Conservation (phyloP, 495 filamentous ascomycete species). For the Daldinia loculata region DNA sequence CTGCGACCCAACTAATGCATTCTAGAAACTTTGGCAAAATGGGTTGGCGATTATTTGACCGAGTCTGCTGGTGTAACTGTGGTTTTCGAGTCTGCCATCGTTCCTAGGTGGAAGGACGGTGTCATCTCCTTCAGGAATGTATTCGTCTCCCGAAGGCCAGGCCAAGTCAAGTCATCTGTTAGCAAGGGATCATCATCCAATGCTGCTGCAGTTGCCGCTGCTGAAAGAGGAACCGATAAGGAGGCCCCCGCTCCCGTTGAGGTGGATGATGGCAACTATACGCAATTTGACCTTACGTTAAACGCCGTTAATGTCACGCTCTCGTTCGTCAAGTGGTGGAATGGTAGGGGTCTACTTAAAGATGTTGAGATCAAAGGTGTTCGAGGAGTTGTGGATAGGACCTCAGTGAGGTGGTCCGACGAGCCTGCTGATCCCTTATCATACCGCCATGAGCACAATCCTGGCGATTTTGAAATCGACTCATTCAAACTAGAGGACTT, state of each 20-base stretch:
- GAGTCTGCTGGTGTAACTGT: slow-evolving; percentile 94
- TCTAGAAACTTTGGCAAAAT: slow-evolving; percentile 87
- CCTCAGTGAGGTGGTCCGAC: slow-evolving; percentile 73
- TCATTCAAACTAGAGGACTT: slow-evolving; percentile 95
- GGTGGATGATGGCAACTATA: slow-evolving; percentile 94
- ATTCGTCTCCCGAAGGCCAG: slow-evolving; percentile 91
- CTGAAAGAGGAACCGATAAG: slow-evolving; percentile 65
- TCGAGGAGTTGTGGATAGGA: slow-evolving; percentile 94
- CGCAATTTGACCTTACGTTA: slow-evolving; percentile 94
- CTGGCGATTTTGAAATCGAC: slow-evolving; percentile 96
- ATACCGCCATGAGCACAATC: slow-evolving; percentile 85
- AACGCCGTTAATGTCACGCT: slow-evolving; percentile 95
- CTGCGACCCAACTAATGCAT: slow-evolving; percentile 16
- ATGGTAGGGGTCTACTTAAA: slow-evolving; percentile 88
- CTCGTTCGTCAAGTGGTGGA: slow-evolving; percentile 98
- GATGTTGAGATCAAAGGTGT: slow-evolving; percentile 95
- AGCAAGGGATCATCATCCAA: slow-evolving; percentile 90
- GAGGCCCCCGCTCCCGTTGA: slow-evolving; percentile 48
- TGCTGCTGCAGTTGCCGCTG: slow-evolving; percentile 86
- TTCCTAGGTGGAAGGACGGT: slow-evolving; percentile 91
- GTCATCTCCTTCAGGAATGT: slow-evolving; percentile 98
- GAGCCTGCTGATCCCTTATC: slow-evolving; percentile 84
- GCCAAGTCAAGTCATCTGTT: slow-evolving; percentile 77
- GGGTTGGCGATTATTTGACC: slow-evolving; percentile 95
- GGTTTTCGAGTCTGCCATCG: slow-evolving; percentile 96